Conservation (phyloP, 1,284 basidiomycete species). For the Malassezia cuniculi region DNA sequence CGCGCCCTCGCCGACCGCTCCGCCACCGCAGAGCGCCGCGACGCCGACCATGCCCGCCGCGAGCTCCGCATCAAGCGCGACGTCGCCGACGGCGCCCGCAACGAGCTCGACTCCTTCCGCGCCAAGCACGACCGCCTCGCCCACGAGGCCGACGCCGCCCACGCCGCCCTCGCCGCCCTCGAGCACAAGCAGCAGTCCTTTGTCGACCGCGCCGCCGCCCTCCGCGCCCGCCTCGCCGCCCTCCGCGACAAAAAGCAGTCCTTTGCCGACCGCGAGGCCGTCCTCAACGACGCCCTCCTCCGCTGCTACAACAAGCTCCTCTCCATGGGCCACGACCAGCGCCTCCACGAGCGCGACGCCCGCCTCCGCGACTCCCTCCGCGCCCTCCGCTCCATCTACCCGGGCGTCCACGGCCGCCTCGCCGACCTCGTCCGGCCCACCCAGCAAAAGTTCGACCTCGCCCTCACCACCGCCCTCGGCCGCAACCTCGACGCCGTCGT, state of each 20-base stretch:
- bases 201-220: conserved; percentile 23
- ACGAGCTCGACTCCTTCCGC: conserved; percentile 57
- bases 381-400: conserved; percentile 56
- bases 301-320: conserved; percentile 70
- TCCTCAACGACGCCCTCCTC: conserved; percentile 71
- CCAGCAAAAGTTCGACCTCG: conserved; percentile 77
- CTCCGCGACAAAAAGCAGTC: conserved; percentile 61
- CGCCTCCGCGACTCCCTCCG: conserved; percentile 73
- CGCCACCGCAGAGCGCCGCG: conserved; percentile 74
- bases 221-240: conserved; percentile 61
- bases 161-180: conserved; percentile 52
- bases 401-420: conserved; percentile 57
- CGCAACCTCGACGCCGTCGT: conserved; percentile 90
- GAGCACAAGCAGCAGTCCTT: conserved; percentile 15
- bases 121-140: conserved; percentile 55
- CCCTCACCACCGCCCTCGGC: conserved; percentile 87
- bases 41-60: conserved; percentile 65
- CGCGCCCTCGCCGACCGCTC: conserved; percentile 58
- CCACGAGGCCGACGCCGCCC: conserved; percentile 54
- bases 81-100: conserved; percentile 50
- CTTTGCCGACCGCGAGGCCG: conserved; percentile 47
- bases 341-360: conserved; percentile 68
- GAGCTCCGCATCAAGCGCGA: conserved; percentile 66
- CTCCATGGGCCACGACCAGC: conserved; percentile 32
- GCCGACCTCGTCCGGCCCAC: conserved; percentile 86